Percentiles rank a stretch among this genome's conserved stretches.
Conservation (phyloP, 2,329 filamentous ascomycete genomes). For the Escovopsis sp. region DNA sequence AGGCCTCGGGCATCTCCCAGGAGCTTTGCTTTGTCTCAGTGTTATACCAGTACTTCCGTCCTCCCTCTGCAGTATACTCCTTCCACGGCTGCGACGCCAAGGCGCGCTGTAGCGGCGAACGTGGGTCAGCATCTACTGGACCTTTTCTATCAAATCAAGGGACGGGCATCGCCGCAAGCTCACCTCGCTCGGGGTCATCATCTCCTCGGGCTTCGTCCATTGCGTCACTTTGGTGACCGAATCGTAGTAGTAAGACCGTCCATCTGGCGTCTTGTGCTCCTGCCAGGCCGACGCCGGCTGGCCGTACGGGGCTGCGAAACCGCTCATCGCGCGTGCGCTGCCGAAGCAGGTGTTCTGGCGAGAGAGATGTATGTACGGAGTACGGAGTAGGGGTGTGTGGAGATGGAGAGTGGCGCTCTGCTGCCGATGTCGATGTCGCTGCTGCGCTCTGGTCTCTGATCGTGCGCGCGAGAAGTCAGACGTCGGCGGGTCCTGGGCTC, state of each 20-base stretch:
- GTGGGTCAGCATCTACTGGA: neutral
- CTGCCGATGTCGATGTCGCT: neutral
- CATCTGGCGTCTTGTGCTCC: constrained; percentile 67
- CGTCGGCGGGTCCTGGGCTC: no score
- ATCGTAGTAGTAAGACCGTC: constrained; percentile 86
- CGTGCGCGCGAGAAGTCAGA: neutral
- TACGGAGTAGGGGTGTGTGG: neutral
- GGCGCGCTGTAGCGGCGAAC: constrained; percentile 44
- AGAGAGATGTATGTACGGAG: neutral
- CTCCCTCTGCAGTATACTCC: constrained; percentile 75
- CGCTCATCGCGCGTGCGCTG: constrained; percentile 37
- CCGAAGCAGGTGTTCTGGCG: no score
- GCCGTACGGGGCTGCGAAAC: constrained; percentile 31
- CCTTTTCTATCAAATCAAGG: neutral
- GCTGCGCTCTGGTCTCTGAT: neutral
- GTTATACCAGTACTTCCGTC: constrained; percentile 92
- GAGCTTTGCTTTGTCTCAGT: constrained; percentile 81
- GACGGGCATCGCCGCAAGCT: constrained; percentile 4
- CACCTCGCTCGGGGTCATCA: constrained; percentile 76
- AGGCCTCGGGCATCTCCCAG: constrained; percentile 83
- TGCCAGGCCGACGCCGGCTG: constrained; percentile 53
- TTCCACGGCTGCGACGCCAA: constrained; percentile 80
- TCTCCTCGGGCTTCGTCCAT: constrained; percentile 86
- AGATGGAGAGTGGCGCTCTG: neutral
- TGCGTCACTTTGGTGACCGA: constrained; percentile 70